Percentiles rank a stretch among this genome's conserved stretches.
These are phyloP conservation scores for Exserohilum turcica DNA, from an alignment of 2,329 filamentous ascomycete genomes.

Conservation along the genomic window DNA sequence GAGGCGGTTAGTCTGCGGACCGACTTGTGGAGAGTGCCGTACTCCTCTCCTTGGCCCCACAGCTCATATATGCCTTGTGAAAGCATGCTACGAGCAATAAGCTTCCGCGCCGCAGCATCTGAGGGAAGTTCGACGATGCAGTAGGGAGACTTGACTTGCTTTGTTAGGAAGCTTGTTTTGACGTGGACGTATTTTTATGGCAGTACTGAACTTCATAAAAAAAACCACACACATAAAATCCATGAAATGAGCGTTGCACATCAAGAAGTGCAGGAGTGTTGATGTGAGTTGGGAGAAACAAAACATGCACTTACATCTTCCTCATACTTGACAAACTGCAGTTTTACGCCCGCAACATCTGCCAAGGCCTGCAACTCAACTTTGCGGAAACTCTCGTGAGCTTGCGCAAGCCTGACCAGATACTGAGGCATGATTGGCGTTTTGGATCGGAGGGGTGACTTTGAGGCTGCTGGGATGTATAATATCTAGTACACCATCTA, in stretches of 20 bases:
- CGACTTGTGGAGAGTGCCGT: slow-evolving; percentile 70
- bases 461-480: background rate
- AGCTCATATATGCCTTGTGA: slow-evolving; percentile 84
- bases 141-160: slow-evolving; percentile 83
- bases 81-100: slow-evolving; percentile 80
- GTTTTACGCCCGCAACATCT: slow-evolving; percentile 65
- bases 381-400: slow-evolving; percentile 86
- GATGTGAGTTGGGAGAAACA: background rate
- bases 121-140: slow-evolving; percentile 72
- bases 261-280: background rate
- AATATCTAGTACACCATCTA: background rate
- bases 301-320: slow-evolving; percentile 64
- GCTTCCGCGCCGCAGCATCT: slow-evolving; percentile 66
- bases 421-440: slow-evolving; percentile 63
- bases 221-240: background rate
- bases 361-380: slow-evolving; percentile 85
- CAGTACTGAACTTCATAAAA: no score
- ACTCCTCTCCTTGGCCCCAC: slow-evolving; percentile 75
- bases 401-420: slow-evolving; percentile 85
- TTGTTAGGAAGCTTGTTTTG: slow-evolving; percentile 11
- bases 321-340: slow-evolving; percentile 77
- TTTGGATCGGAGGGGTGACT: background rate
- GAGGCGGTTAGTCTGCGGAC: slow-evolving; percentile 64
- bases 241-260: background rate
- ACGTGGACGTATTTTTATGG: no score